These are phyloP conservation scores for Chlorella sp. DNA, from an alignment of 139 green algal genomes.

Conservation along the genomic window DNA sequence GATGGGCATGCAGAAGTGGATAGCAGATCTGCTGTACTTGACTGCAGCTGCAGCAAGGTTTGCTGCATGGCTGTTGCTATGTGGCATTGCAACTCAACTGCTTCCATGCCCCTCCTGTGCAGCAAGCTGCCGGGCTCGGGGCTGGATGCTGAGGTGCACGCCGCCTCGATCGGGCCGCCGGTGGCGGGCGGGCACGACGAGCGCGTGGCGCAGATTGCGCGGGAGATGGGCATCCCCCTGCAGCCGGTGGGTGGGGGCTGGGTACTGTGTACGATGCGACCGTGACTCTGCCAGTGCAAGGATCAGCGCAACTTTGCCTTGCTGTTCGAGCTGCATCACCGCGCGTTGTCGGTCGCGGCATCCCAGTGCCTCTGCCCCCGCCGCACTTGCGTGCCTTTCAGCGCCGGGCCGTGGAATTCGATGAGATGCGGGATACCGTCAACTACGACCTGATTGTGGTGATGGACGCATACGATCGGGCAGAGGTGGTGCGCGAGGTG, in stretches of 20 bases:
- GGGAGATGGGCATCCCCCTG: conserved; percentile 4
- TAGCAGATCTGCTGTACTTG: no score
- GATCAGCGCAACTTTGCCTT: background rate
- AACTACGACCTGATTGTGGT: conserved; percentile 65
- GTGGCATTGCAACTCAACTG: background rate
- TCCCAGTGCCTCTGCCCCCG: background rate
- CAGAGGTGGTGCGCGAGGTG: conserved; percentile 54
- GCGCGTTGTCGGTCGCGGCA: background rate
- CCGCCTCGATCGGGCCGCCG: conserved; percentile 46
- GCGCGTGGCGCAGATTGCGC: conserved; percentile 28
- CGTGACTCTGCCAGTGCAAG: background rate
- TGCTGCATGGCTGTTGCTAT: no score
- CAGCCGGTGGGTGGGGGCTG: background rate
- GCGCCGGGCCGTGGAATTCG: conserved; percentile 37
- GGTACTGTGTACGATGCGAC: background rate
- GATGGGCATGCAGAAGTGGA: no score
- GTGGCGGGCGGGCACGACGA: conserved; percentile 22
- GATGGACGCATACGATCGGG: conserved; percentile 64
- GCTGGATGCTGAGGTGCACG: conserved; percentile 41
- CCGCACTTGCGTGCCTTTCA: background rate
- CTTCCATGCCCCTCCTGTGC: background rate
- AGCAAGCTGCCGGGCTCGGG: conserved; percentile 5
- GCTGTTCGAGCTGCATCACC: background rate
- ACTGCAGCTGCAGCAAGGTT: no score
- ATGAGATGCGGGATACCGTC: conserved; percentile 60